A percentile compares a stretch with the other conserved stretches of the same genome.
Conservation (phyloP, 805 yeast genomes). For the Ogataea minuta region DNA sequence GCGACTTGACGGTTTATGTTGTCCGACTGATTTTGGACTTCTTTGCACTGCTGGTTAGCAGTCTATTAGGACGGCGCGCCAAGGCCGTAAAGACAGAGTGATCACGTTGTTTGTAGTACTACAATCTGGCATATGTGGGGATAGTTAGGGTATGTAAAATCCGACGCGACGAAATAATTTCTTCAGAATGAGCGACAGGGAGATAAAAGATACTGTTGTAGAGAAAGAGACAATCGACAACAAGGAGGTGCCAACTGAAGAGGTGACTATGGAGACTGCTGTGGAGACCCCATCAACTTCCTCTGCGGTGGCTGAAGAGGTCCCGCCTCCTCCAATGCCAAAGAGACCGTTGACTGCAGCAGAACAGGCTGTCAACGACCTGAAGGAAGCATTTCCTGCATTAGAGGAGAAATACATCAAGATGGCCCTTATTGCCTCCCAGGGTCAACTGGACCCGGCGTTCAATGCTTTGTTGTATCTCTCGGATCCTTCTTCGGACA, state of each 20-base stretch:
- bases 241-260: conserved; percentile 6
- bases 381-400: conserved; percentile 84
- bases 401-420: conserved; percentile 67
- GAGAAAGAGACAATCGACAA: background rate
- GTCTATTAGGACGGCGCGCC: background rate
- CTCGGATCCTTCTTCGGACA: conserved; percentile 66
- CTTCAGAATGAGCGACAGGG: conserved; percentile 37
- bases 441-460: conserved; percentile 77
- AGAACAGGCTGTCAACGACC: conserved; percentile 51
- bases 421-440: conserved; percentile 83
- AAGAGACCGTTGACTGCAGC: conserved; percentile 63
- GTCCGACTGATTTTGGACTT: conserved; percentile 18
- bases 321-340: conserved; percentile 46
- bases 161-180: conserved; percentile 9
- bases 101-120: no score
- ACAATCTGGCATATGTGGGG: background rate
- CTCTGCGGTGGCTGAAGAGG: background rate
- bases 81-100: conserved; percentile 2
- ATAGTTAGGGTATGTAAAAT: background rate
- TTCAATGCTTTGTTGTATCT: conserved; percentile 82
- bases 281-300: conserved; percentile 2
- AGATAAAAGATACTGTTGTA: background rate
- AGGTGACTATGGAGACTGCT: conserved; percentile 3
- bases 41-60: background rate
- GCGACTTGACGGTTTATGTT: conserved; percentile 27